Percentiles rank a stretch among this genome's conserved stretches.
Evolutionary conservation across 2,329 filamentous ascomycete species (phyloP).

Genomic region (Scedosporium minutisporum): DNA sequence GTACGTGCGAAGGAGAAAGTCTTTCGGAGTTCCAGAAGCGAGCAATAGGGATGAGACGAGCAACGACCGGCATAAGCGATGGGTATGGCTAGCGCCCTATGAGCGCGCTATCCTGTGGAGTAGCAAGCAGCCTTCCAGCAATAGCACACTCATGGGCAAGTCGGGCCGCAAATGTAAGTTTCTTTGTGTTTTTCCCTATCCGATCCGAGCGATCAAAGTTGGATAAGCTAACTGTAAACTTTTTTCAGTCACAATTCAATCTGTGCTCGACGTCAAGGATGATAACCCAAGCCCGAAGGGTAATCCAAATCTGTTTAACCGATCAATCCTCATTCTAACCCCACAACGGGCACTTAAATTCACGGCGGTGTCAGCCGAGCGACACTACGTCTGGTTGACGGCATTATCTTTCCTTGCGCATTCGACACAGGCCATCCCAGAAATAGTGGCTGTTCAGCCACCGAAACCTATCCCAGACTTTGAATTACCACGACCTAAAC

Average conservation of each 20-base stretch:
- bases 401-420: constrained; percentile 91
- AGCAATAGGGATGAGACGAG: constrained; percentile 60
- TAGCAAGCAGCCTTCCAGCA: constrained; percentile 87
- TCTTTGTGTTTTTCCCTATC: not conserved
- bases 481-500: constrained; percentile 36
- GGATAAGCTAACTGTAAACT: not conserved
- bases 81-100: constrained; percentile 98
- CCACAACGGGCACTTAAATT: constrained; percentile 92
- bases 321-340: constrained; percentile 90
- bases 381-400: constrained; percentile 92
- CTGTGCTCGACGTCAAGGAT: constrained; percentile 93
- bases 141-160: constrained; percentile 84
- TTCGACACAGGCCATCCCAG: constrained; percentile 70
- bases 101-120: constrained; percentile 96
- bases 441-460: constrained; percentile 50
- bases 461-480: constrained; percentile 43
- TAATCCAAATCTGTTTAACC: constrained; percentile 60
- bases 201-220: not conserved
- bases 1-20: constrained; percentile 78
- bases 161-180: constrained; percentile 84
- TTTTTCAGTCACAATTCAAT: constrained; percentile 74
- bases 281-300: constrained; percentile 78
- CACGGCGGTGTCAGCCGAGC: constrained; percentile 70
- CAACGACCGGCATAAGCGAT: constrained; percentile 80
- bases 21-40: constrained; percentile 69